A percentile compares a stretch with the other conserved stretches of the same genome.
These are phyloP conservation scores for Suillus bovinus DNA, from an alignment of 768 basidiomycete genomes.

Conservation along the genomic window DNA sequence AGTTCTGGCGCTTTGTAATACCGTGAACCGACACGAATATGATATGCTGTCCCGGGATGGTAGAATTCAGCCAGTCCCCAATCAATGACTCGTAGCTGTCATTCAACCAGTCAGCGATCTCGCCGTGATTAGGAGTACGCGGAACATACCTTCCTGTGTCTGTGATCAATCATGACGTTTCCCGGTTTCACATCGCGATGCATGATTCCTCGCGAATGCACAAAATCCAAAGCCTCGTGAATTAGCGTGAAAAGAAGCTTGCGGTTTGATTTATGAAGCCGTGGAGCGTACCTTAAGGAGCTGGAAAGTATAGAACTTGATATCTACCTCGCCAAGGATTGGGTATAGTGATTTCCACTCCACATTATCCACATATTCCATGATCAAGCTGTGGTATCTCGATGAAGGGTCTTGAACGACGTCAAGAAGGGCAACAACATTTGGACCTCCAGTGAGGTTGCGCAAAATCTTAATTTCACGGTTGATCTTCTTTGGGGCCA, in stretches of 20 bases:
- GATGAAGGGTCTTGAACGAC: constrained; percentile 66
- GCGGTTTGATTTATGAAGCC: background rate
- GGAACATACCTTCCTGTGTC: constrained; percentile 51
- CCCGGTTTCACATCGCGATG: constrained; percentile 68
- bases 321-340: constrained; percentile 60
- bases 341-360: constrained; percentile 66
- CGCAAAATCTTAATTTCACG: constrained; percentile 74
- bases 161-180: constrained; percentile 76
- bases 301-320: constrained; percentile 69
- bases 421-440: constrained; percentile 64
- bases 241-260: constrained; percentile 8
- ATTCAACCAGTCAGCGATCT: constrained; percentile 3
- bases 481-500: constrained; percentile 66
- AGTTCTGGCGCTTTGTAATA: constrained; percentile 78
- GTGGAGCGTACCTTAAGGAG: constrained; percentile 47
- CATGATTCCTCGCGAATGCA: constrained; percentile 73
- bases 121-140: background rate
- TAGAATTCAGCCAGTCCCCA: constrained; percentile 82
- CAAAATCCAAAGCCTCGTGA: constrained; percentile 60
- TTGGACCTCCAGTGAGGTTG: constrained; percentile 70
- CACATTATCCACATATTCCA: constrained; percentile 67
- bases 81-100: constrained; percentile 60
- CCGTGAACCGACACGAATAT: constrained; percentile 69
- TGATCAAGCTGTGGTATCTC: constrained; percentile 64
- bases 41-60: constrained; percentile 67